Base-by-base conservation (phyloP, 352 stramenopile species). In the Pythium utonaiense region DNA sequence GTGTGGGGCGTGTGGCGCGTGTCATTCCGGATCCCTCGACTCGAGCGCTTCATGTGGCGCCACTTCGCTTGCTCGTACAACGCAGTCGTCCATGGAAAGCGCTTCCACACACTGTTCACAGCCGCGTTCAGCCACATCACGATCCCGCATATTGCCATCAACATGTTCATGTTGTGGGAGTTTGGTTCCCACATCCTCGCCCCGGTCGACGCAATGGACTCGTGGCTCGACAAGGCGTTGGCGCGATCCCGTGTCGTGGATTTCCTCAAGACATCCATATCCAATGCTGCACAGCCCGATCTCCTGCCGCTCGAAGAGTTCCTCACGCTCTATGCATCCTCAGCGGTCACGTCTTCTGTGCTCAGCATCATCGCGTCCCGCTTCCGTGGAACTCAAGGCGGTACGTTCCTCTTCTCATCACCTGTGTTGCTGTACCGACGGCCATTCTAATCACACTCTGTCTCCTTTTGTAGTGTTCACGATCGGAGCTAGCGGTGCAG, bases 141-240 rank as follows among this genome's bases (percentile, higher is more conserved):
- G 48, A 66, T 90, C 27, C 75, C 78, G 9, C 85, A 94, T 56
- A 89, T 92, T 51, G 80, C 65, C 31, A 87, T 92, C 70, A 94
- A 94, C 64, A 93, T 94, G 85, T 93, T 91, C 52, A 94, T 94
- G 85, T 66, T 94, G 53, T 94, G 85, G 85, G 77, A 94, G 57
- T 94, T 94, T 64, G 85, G 85, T 0, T 73, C 66, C 6, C 72
- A 87, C 21, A 71, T 92, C n/a, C 38, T 94, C 31, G 69, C 80
- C 6, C 59, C 59, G 16, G 53, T 62, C 22, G 36, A 83, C 54
- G 59, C 45, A 16, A 42, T 60, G 17, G 70, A 76, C 6, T 40
- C 62, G 13, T 90, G 80, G 79, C 80, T 86, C 69, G 74, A 71
- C 54, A 72, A 67, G 44, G 74, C 73, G 0, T 59, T 88, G 38